Percentiles rank a stretch among this genome's conserved stretches.
These are phyloP conservation scores for Spinellus fusiger DNA, from an alignment of 192 early-diverging fungal genomes.

Conservation along the genomic window DNA sequence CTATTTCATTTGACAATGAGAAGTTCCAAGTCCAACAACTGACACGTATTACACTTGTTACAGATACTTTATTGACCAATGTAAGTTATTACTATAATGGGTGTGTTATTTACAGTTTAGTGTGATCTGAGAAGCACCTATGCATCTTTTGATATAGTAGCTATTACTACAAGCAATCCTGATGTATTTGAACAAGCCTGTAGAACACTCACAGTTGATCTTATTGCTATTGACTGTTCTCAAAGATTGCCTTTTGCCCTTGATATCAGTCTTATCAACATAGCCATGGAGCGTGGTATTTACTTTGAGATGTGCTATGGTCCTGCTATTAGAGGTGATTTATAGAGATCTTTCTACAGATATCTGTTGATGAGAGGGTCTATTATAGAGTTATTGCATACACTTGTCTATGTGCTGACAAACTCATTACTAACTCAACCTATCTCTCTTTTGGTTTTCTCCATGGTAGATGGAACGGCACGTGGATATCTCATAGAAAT, in stretches of 20 bases:
- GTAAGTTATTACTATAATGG: not conserved
- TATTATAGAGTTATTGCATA: too few relatives aligned
- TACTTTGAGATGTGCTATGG: slow-evolving; percentile 9
- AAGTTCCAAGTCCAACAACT: not conserved
- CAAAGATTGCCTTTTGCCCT: slow-evolving; percentile 5
- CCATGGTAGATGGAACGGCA: not conserved
- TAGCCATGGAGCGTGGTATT: not conserved
- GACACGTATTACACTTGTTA: not conserved
- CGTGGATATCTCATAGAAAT: slow-evolving; percentile 1
- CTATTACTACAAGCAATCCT: not conserved
- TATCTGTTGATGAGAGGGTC: not conserved
- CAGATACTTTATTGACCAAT: not conserved
- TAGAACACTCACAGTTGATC: not conserved
- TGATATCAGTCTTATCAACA: not conserved
- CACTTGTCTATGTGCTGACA: too few relatives aligned
- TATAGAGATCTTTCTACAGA: not conserved
- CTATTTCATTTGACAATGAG: not conserved
- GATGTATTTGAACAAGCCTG: slow-evolving; percentile 6
- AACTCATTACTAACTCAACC: too few relatives aligned
- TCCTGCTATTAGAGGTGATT: slow-evolving; percentile 5
- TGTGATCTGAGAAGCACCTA: too few relatives aligned
- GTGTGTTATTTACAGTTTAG: too few relatives aligned
- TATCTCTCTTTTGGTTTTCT: too few relatives aligned
- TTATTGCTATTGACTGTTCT: not conserved
- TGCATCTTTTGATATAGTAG: not conserved